phyloP scores from a whole-genome alignment of 352 stramenopile genomes.

The Phytophthora rubi region DNA sequence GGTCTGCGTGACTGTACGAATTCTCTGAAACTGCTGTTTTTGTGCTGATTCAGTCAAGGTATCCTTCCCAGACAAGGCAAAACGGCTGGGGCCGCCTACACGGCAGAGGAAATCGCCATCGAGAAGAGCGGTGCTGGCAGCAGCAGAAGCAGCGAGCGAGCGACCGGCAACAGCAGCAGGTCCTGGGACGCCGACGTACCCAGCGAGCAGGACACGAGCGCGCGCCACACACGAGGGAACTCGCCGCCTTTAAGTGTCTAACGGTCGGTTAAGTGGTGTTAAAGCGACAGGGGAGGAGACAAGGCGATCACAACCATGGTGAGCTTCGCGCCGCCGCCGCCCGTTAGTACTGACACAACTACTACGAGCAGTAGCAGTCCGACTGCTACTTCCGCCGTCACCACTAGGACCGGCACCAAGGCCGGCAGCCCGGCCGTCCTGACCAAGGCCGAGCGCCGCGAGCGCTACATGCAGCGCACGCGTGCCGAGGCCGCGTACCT shows the following conservation, averaged over 20 bases:
- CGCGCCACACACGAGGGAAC: not conserved
- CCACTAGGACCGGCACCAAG: not conserved
- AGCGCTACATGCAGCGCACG: constrained; percentile 78
- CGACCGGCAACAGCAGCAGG: not conserved
- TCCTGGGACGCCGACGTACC: not conserved
- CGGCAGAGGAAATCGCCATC: not conserved
- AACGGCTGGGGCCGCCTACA: not conserved
- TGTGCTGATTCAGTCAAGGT: not conserved
- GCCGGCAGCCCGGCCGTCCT: constrained; percentile 15
- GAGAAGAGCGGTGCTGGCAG: not conserved
- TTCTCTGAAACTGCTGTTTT: not conserved
- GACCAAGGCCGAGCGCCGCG: constrained; percentile 64
- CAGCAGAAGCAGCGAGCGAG: not conserved
- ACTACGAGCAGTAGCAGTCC: not conserved
- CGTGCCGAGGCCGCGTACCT: constrained; percentile 77
- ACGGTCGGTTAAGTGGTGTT: constrained; percentile 7
- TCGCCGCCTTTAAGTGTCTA: constrained; percentile 3
- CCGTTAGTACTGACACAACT: not conserved
- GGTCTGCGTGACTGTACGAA: no score
- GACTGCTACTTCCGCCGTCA: no score
- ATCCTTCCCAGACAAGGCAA: constrained; percentile 1
- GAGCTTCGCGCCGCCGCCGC: constrained; percentile 31
- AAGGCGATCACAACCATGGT: constrained; percentile 24
- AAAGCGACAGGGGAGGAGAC: constrained; percentile 7
- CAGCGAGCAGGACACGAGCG: not conserved